A percentile compares a stretch with the other conserved stretches of the same genome.
Conservation (phyloP, 352 stramenopile species). For the Phytophthora megakarya region DNA sequence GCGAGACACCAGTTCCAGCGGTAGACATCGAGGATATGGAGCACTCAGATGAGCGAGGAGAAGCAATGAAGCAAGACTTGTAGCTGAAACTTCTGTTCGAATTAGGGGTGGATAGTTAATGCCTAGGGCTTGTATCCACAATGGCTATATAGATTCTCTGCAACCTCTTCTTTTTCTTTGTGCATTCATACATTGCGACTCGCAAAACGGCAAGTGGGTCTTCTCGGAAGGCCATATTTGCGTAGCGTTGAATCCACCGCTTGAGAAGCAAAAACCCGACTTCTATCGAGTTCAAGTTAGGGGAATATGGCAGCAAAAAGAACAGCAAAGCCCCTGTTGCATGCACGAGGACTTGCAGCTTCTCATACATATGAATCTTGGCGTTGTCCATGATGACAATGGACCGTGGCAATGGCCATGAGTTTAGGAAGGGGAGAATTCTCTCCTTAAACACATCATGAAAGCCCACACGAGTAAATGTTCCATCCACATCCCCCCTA, state of each 20-base stretch:
- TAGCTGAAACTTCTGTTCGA: too few species aligned
- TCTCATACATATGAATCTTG: conserved; percentile 90
- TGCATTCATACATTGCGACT: conserved; percentile 8
- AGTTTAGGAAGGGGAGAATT: conserved; percentile 86
- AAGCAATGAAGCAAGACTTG: neutral
- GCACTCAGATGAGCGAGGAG: conserved; percentile 4
- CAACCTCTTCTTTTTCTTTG: too few species aligned
- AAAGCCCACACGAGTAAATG: conserved; percentile 84
- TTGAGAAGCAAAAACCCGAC: conserved; percentile 3
- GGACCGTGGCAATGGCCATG: conserved; percentile 74
- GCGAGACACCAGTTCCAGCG: neutral
- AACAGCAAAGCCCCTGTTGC: conserved; percentile 89
- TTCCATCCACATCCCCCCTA: neutral
- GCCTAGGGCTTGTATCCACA: conserved; percentile 19
- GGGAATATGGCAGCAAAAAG: conserved; percentile 7
- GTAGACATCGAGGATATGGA: conserved; percentile 13
- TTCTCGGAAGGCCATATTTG: too few species aligned
- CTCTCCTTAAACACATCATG: conserved; percentile 70
- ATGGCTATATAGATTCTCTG: too few species aligned
- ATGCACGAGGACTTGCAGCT: conserved; percentile 54
- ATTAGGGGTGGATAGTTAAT: conserved; percentile 1
- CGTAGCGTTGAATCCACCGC: conserved; percentile 2
- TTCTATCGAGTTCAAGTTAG: neutral
- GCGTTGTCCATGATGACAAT: too few species aligned
- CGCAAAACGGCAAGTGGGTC: neutral